Percentiles rank a stretch among this genome's conserved stretches.
These are phyloP conservation scores for Boehmeria nivea DNA, from an alignment of 306 rosid genomes.

Conservation along the genomic window DNA sequence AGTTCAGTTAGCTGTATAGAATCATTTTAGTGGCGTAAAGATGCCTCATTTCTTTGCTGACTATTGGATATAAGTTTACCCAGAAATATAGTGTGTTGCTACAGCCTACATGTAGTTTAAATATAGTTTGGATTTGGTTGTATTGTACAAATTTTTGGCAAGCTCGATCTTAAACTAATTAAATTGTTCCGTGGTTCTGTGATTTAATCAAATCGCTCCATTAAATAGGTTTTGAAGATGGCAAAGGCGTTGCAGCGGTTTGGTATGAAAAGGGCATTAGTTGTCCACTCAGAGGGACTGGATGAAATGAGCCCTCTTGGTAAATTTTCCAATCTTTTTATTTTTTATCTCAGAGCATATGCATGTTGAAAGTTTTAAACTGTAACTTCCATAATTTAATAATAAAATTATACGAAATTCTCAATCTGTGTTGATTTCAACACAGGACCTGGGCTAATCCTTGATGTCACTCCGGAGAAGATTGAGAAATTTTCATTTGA, in stretches of 20 bases:
- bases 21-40: background rate
- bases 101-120: background rate
- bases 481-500: constrained; percentile 72
- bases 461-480: constrained; percentile 70
- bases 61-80: background rate
- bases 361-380: background rate
- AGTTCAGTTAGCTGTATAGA: background rate
- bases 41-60: background rate
- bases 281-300: constrained; percentile 92
- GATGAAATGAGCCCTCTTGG: constrained; percentile 99
- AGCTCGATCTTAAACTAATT: background rate
- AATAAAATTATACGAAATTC: background rate
- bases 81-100: background rate
- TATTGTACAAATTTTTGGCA: background rate
- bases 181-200: constrained; percentile 2
- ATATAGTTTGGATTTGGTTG: background rate
- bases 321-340: constrained; percentile 26
- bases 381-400: background rate
- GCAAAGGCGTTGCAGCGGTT: constrained; percentile 72
- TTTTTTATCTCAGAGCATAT: constrained; percentile 8
- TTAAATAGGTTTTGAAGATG: constrained; percentile 73
- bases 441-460: constrained; percentile 86
- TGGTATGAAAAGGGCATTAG: constrained; percentile 92
- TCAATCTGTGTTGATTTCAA: constrained; percentile 3
- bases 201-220: background rate